These are phyloP conservation scores for Neurospora sp. DNA, from an alignment of 495 filamentous ascomycete species.

Conservation along the genomic window DNA sequence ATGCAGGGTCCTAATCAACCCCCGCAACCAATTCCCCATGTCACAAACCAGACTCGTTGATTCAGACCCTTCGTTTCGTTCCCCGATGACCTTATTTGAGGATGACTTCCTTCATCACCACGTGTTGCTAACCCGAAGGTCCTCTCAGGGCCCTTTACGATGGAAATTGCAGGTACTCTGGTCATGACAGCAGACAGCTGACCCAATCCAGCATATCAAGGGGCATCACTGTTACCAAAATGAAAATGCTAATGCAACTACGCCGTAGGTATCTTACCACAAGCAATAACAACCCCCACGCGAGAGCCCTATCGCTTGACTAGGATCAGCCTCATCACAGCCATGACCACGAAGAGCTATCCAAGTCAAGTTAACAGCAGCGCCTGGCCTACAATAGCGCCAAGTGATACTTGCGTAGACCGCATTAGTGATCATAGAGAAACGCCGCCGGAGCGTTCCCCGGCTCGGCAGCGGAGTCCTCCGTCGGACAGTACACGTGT, in stretches of 20 bases:
- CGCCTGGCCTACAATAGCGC: background rate
- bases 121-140: background rate
- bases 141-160: too few relatives aligned
- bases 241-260: background rate
- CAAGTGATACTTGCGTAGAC: background rate
- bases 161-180: too few relatives aligned
- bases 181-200: background rate
- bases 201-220: background rate
- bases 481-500: background rate
- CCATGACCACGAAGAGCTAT: background rate
- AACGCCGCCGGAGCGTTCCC: background rate
- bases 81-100: background rate
- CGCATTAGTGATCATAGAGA: background rate
- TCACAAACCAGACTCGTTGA: background rate
- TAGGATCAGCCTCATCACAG: background rate
- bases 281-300: background rate
- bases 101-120: background rate
- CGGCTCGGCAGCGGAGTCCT: background rate
- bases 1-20: background rate
- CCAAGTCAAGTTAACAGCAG: background rate
- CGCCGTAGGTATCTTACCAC: background rate
- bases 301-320: background rate
- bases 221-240: background rate
- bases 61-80: background rate
- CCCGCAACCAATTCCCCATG: background rate